Base-by-base conservation (phyloP, 352 stramenopile genomes). In the Globisporangium camurandrum region DNA sequence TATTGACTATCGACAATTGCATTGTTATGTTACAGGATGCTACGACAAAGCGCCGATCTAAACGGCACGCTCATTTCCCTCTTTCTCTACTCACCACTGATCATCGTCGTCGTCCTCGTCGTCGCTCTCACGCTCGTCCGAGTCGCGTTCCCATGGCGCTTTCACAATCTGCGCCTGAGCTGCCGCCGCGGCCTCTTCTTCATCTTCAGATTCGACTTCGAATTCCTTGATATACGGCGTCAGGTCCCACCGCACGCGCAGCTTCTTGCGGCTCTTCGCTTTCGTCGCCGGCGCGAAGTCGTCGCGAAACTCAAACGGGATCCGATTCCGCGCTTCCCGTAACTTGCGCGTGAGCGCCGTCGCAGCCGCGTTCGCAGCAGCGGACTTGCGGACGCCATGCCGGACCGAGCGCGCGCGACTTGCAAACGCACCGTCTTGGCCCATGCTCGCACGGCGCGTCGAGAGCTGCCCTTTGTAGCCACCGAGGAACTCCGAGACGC, bases 401-500 rank as follows among this genome's bases (percentile, higher is more conserved):
- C 68, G 67, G 14, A 78, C 59, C 26, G 66, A 64, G 9, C 70
- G 58, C 30, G 78, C 67, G 36, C 74, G 68, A 38, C 59, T 75
- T 38, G 73, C 56, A 23, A 82, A 66, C 8, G 62, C 67, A 24
- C 58, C 69, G 8, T 61, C 23, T 16, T 43, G 42, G 5, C 47
- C 41, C 39, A 43, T 36, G 12, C 66, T 64, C 30, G 62, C 60
- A 47, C 71, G 66, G 8, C 63, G 53, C 11, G 30, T 37, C 31
- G 62, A 76, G 12, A 75, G 60, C 28, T 83, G 67, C 24, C 67
- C 61, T 55, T 84, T 84, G 46, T 74, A 87, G 20, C 75, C 75
- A 23, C 75, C 75, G 17, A 87, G 62, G 50, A 87, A 87, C n/a
- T 79, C 73, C 26, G 69, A 65, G 27, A 87, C 69, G 44, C 64